Percentiles rank a stretch among this genome's conserved stretches.
These are phyloP conservation scores for Alisma plantagoaquatica DNA, from an alignment of 106 monocot genomes.

Conservation along the genomic window DNA sequence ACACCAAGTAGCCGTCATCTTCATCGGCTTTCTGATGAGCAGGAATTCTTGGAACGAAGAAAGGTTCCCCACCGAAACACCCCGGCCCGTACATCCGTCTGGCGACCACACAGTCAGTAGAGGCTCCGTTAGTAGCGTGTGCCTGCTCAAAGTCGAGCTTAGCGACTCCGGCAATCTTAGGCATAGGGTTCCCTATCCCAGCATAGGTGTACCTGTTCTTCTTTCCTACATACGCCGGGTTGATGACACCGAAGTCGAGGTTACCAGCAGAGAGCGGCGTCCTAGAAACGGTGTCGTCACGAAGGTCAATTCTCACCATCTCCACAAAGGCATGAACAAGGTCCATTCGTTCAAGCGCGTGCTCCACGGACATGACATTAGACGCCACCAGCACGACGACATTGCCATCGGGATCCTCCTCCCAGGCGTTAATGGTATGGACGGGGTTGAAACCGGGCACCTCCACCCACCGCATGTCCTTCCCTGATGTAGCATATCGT, in stretches of 20 bases:
- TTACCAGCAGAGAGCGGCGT: constrained; percentile 42
- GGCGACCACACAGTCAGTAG: constrained; percentile 39
- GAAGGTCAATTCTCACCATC: constrained; percentile 13
- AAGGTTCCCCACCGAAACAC: constrained; percentile 64
- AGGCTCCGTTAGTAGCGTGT: constrained; percentile 12
- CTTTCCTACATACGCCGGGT: constrained; percentile 36
- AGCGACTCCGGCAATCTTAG: constrained; percentile 41
- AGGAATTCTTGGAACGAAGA: constrained; percentile 65
- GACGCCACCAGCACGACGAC: constrained; percentile 1
- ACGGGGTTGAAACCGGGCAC: constrained; percentile 9
- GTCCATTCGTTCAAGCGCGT: not conserved
- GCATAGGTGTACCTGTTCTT: constrained; percentile 48
- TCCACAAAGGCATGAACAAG: not conserved
- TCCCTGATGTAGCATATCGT: not conserved
- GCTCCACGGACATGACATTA: not conserved
- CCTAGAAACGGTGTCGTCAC: constrained; percentile 1
- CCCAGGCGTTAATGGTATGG: constrained; percentile 10
- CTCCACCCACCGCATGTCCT: constrained; percentile 9
- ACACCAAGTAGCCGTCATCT: constrained; percentile 66
- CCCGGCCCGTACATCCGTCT: constrained; percentile 29
- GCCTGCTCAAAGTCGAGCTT: constrained; percentile 62
- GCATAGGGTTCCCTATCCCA: constrained; percentile 33
- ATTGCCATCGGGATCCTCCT: constrained; percentile 4
- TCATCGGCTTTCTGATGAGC: too few relatives aligned
- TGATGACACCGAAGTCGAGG: constrained; percentile 43